Evolutionary conservation across 2,329 filamentous ascomycete species (phyloP), one percentile per base, ranked within the genome.

Genomic region (Cercospora berteroae): DNA sequence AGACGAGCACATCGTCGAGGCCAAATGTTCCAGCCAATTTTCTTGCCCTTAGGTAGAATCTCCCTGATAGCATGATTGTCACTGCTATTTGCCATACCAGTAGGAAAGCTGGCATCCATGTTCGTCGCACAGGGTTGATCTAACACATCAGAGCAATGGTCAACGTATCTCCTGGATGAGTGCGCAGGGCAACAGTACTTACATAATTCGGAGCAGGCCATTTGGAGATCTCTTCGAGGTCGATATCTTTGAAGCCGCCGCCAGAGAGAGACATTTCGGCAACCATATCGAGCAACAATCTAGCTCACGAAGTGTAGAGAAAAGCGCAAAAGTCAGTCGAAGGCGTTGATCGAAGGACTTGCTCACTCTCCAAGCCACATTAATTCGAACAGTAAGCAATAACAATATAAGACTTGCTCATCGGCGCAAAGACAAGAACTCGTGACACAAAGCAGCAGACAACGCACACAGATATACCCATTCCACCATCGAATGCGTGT

Each of bases 91-190:
- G 71, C 72, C 71, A 72, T 10, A 63, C 64, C 57, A 72, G 8
- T 2, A 70, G 62, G 27, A 74, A 73, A 12, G 67, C 71, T 8
- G 72, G 72, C 66, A 73, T 70, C 72, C 72, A 73, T n/a, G 59
- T 52, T 58, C 71, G 64, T 16, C 63, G 63, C 23, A 67, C 66
- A 13, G 72, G 71, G 23, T 74, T 61, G 23, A 58, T 31, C 55
- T 57, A 20, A 8, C 33, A 9, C 12, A 2, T 10, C 6, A 23
- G 23, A 31, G 5, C 13, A 18, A 57, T 31, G 27, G 55, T 57
- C 27, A 57, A 27, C 31, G 33, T 50, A 16, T 64, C 67, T 20
- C 67, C 69, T 0, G 64, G 56, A 13, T 16, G 42, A 1, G 68
- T 68, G 4, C 7, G 52, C 2, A 16, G 7, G 23, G 0, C 2